Base-by-base conservation (phyloP, 805 yeast species). In the Hanseniaspora valbyensis region DNA sequence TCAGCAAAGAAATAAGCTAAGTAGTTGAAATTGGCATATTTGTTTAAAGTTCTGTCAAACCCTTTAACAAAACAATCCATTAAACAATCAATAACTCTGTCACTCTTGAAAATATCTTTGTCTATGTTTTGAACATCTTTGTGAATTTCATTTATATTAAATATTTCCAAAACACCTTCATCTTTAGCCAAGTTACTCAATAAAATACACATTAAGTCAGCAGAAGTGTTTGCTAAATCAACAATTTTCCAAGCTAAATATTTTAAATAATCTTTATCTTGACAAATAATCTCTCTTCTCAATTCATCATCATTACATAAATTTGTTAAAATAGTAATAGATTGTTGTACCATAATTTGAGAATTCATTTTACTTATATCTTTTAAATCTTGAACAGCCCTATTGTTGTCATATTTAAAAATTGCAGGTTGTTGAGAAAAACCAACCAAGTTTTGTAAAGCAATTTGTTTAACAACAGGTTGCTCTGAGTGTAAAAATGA, bases 61-160 rank as follows among this genome's bases (percentile, higher is more conserved):
- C 95, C 95, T 60, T 83, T 83, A 37, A 88, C 95, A 61, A 87
- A 88, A 60, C 89, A 79, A 66, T 86, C 95, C 80, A 89, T 77
- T 29, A 89, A 69, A 63, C 89, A 83, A 59, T 85, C 95, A 66
- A 87, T 72, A 5, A 78, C 80, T 22, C 68, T 71, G 10, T 56
- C 58, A 55, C 83, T 78, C 62, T 72, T 75, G 69, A 84, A 86
- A 6, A 74, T 61, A 2, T 66, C 67, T 45, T 69, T 71, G 39
- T 75, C 74, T 14, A 66, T 60, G 24, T 64, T 53, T 58, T 70
- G 50, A 63, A 56, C 43, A 60, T 61, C 53, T 67, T 56, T 22
- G 63, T 56, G 57, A 44, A 58, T 54, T 14, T 57, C 59, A 50
- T 39, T 43, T 61, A 66, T 56, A 16, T 70, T 67, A 42, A 85